phyloP scores from a whole-genome alignment of 2,329 filamentous ascomycete genomes.

The Huntiella abstrusa region DNA sequence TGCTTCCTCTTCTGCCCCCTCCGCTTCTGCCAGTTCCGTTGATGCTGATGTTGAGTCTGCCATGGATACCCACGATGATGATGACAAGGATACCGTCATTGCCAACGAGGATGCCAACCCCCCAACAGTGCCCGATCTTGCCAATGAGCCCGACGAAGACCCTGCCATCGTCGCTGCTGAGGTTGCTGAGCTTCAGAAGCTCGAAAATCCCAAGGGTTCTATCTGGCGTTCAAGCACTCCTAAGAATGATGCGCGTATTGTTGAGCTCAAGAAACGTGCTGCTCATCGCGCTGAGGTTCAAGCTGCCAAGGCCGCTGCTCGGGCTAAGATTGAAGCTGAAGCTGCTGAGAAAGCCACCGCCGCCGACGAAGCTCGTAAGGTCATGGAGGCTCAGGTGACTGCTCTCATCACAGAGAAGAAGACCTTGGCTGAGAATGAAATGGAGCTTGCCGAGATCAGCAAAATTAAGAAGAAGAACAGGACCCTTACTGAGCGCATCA shows the following conservation, averaged over 20 bases:
- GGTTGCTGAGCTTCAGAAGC: constrained; percentile 4
- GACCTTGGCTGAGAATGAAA: constrained; percentile 5
- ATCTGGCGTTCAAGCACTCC: constrained; percentile 1
- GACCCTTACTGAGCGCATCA: not conserved
- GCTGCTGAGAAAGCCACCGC: not conserved
- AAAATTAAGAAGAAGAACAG: not conserved
- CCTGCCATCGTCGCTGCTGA: constrained; percentile 6
- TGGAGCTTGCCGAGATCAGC: not conserved
- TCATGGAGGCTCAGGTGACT: constrained; percentile 2
- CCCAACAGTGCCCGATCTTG: not conserved
- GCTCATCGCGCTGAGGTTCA: constrained; percentile 6
- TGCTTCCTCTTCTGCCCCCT: constrained; percentile 8
- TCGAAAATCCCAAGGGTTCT: constrained; percentile 2
- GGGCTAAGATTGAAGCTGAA: constrained; percentile 1
- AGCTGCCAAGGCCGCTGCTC: constrained; percentile 1
- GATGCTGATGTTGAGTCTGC: constrained; percentile 9
- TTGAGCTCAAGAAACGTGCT: constrained; percentile 2
- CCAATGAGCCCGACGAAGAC: constrained; percentile 8
- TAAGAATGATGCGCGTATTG: not conserved
- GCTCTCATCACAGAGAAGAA: not conserved
- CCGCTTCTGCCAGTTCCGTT: constrained; percentile 3
- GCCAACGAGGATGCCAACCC: constrained; percentile 7
- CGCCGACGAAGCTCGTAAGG: not conserved
- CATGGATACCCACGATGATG: constrained; percentile 7
- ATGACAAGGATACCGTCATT: constrained; percentile 10